Base-by-base conservation (phyloP, 164 flowering plant genomes). In the Magnolia changhungtana region DNA sequence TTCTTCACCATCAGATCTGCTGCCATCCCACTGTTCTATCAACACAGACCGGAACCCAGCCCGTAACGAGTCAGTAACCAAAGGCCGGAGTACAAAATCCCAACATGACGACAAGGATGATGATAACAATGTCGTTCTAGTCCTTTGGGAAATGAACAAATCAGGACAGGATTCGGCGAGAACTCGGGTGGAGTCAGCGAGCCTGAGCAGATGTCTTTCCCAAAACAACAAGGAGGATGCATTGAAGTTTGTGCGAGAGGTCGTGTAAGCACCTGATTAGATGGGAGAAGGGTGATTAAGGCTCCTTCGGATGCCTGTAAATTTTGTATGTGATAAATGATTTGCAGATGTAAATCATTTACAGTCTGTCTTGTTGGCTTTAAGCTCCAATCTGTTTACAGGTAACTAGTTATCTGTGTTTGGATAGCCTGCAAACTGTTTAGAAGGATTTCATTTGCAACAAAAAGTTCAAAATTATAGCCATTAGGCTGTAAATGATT, bases 181-280 rank as follows among this genome's bases (percentile, higher is more conserved):
- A 50, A 91, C 83, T 71, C 70, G 77, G 0, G 79, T 75, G 1
- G 98, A 93, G 45, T 90, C 75, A 3, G 85, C 80, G 1, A 95
- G 92, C 72, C 99, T 82, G 18, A 23, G 76, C 21, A 92, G 18
- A 75, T 96, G 99, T 45, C 93, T 83, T 5, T 89, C 91, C 97
- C 94, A 96, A 49, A 96, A 92, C 71, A 93, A 61, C 70, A 93
- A 14, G 63, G 72, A 51, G 0, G 91, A 81, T 8, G 79, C 92
- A 29, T 83, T 81, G 75, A 78, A 78, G 81, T 89, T 89, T 2
- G 99, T 91, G 7, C 99, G 86, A 69, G 97, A 77, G 4, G 97
- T 92, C 4, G 99, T 96, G 74, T 96, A 96, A 72, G 98, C 99
- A 73, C 97, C 98, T 92, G 87, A 21, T 20, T 11, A 50, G 24